Evolutionary conservation across 2,329 filamentous ascomycete genomes (phyloP), one percentile per base, ranked within the genome.

Genomic region (Ceratocystis huliohia): DNA sequence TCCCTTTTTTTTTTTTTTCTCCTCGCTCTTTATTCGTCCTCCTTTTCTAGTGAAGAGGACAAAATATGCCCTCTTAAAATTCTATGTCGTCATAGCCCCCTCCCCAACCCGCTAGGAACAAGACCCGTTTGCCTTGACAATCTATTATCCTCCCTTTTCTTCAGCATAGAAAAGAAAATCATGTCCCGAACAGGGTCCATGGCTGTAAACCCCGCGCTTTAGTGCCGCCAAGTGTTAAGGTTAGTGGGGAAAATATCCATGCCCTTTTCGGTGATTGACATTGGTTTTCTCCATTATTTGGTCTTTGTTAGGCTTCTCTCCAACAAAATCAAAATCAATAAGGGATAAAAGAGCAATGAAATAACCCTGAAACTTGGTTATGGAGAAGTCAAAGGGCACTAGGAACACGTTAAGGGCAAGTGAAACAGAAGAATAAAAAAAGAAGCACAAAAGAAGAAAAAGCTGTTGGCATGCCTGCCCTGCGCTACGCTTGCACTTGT

Each of bases 121-220:
- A 37, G 53, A 57, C 53, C 53, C 53, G 5, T 57, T 57, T 17
- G 10, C 20, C 20, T 33, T 57, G 33, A 33, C 53, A 57, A 57
- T 37, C 33, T 37, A 37, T 37, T 37, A 37, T 37, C 33, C 33
- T 37, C 28, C n/a, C 28, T 30, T 25, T 25, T 30, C 28, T 57
- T 33, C 30, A 62, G 13, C 37, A 62, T 2, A 25, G 57, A 28
- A 28, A 57, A 17, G 33, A 7, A 57, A 33, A 57, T 33, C 15
- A 33, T 22, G 17, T 30, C 53, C 25, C 53, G 17, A 57, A 33
- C 53, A 57, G 53, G 53, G 53, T 57, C 53, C 17, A 57, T 57
- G 53, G 53, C 53, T 57, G 53, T 57, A 57, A 57, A 57, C 53
- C 53, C 53, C 53, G 53, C 53, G 53, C 53, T 57, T 57, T 57